These are phyloP conservation scores for Artemisia argyi DNA, from an alignment of 129 eudicot genomes.

Conservation along the genomic window DNA sequence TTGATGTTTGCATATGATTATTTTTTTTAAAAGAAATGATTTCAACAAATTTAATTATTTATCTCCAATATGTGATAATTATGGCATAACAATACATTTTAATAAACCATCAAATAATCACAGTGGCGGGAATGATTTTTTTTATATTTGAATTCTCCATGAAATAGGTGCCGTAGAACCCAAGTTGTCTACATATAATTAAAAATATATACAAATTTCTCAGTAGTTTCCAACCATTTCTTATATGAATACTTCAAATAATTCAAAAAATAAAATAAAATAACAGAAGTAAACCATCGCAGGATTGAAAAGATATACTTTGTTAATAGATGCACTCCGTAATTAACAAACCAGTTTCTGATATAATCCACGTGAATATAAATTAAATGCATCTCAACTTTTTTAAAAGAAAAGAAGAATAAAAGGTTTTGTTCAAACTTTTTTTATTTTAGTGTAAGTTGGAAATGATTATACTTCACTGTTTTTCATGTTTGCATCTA, in stretches of 20 bases:
- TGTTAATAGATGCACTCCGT: neutral
- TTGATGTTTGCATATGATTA: too few relatives aligned
- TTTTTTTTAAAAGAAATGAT: too few relatives aligned
- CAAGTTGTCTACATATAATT: conserved; percentile 22
- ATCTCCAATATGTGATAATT: too few relatives aligned
- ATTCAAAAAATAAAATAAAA: neutral
- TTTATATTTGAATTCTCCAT: neutral
- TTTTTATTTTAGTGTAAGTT: conserved; percentile 3
- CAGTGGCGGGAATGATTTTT: neutral
- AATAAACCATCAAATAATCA: neutral
- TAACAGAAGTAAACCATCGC: neutral
- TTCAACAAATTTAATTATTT: too few relatives aligned
- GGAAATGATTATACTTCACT: conserved; percentile 28
- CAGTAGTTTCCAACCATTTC: neutral
- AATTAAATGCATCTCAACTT: conserved; percentile 1
- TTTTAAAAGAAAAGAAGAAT: neutral
- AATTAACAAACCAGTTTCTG: neutral
- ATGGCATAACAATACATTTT: too few relatives aligned
- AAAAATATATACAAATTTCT: neutral
- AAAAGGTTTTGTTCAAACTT: conserved; percentile 5
- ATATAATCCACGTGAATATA: neutral
- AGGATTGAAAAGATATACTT: too few relatives aligned
- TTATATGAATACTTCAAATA: too few relatives aligned
- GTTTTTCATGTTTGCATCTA: conserved; percentile 21
- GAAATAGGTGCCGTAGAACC: conserved; percentile 21